Evolutionary conservation across 495 filamentous ascomycete species (phyloP).

Genomic region (Penicillium manginii): DNA sequence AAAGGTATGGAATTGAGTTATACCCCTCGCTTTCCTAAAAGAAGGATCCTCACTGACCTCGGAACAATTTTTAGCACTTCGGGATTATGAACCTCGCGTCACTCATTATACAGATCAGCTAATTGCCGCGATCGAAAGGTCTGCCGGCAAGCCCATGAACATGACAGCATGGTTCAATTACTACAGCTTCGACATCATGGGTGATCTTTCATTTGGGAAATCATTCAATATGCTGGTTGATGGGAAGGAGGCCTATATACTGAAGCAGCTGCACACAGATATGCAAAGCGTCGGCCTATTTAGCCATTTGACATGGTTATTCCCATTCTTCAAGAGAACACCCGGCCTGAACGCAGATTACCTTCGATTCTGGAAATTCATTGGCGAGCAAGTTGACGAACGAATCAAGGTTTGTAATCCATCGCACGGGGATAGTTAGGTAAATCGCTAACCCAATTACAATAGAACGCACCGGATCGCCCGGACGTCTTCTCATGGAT

Average conservation of each 20-base stretch:
- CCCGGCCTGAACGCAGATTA: conserved; percentile 35
- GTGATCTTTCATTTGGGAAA: conserved; percentile 52
- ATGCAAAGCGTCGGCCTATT: conserved; percentile 39
- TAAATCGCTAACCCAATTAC: not conserved
- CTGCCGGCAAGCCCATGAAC: conserved; percentile 32
- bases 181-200: conserved; percentile 57
- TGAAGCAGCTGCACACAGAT: conserved; percentile 31
- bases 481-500: conserved; percentile 41
- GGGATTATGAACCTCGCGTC: conserved; percentile 40
- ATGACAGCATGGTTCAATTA: conserved; percentile 49
- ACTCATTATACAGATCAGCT: conserved; percentile 30
- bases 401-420: conserved; percentile 15
- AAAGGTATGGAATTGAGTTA: conserved; percentile 20
- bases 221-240: conserved; percentile 50
- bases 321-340: conserved; percentile 35
- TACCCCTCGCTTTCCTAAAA: no score
- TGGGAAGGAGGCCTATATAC: conserved; percentile 34
- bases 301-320: conserved; percentile 43
- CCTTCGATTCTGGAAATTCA: conserved; percentile 29
- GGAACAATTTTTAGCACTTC: conserved; percentile 21
- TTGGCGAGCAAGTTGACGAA: conserved; percentile 24
- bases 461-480: conserved; percentile 25
- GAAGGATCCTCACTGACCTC: no score
- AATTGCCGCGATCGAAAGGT: conserved; percentile 10
- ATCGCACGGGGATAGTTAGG: no score